These are phyloP conservation scores for Serendipita sp. DNA, from an alignment of 768 basidiomycete genomes.

Conservation along the genomic window DNA sequence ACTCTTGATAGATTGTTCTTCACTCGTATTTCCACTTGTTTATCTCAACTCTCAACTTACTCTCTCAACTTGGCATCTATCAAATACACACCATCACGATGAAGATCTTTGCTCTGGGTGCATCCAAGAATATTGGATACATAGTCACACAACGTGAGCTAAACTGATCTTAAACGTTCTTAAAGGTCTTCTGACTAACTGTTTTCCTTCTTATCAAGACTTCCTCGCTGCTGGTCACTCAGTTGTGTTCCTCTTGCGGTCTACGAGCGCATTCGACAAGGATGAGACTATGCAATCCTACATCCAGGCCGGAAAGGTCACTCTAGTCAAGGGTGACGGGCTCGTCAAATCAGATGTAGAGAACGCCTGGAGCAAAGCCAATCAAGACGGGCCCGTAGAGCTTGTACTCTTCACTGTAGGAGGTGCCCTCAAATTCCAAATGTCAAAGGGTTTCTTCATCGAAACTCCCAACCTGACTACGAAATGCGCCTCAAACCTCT, in stretches of 20 bases:
- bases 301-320: constrained; percentile 34
- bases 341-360: constrained; percentile 34
- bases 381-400: constrained; percentile 25
- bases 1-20: background rate
- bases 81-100: constrained; percentile 11
- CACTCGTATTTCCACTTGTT: background rate
- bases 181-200: background rate
- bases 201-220: constrained; percentile 21
- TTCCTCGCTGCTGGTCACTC: constrained; percentile 27
- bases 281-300: constrained; percentile 37
- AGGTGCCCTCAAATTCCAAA: constrained; percentile 28
- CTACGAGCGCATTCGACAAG: constrained; percentile 32
- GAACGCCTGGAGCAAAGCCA: constrained; percentile 27
- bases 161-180: background rate
- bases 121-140: constrained; percentile 26
- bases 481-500: constrained; percentile 34
- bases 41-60: background rate
- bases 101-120: constrained; percentile 22
- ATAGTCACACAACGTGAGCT: constrained; percentile 14
- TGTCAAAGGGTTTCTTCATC: constrained; percentile 33
- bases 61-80: background rate
- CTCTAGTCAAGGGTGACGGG: constrained; percentile 44
- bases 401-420: constrained; percentile 48
- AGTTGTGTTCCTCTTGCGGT: constrained; percentile 48
- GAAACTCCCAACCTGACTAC: constrained; percentile 43